Evolutionary conservation across 2,329 filamentous ascomycete species (phyloP).

Genomic region (Fusarium ambrosium): DNA sequence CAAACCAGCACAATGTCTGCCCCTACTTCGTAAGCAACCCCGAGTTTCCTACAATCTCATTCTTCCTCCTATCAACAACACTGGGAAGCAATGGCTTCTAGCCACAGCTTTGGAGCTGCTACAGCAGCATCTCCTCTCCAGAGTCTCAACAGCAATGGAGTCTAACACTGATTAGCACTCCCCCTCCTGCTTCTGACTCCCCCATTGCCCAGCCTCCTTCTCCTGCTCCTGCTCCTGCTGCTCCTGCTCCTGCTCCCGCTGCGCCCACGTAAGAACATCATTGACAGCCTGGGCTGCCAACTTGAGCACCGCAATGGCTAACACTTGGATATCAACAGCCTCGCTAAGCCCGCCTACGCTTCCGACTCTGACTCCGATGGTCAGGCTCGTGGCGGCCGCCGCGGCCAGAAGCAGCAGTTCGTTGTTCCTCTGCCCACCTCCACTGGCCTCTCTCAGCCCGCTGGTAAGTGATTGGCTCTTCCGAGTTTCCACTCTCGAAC

Average conservation of each 20-base stretch:
- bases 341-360: constrained; percentile 49
- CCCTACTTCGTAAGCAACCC: constrained; percentile 43
- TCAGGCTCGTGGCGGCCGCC: constrained; percentile 49
- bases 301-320: constrained; percentile 18
- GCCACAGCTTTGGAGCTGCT: constrained; percentile 19
- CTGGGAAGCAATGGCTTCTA: not conserved
- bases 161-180: constrained; percentile 44
- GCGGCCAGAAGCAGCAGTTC: constrained; percentile 45
- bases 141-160: constrained; percentile 20
- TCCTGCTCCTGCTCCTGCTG: constrained; percentile 24
- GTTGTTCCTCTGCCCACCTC: constrained; percentile 49
- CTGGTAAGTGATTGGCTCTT: constrained; percentile 35
- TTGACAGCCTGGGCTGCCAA: not conserved
- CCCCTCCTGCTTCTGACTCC: constrained; percentile 37
- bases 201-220: constrained; percentile 40
- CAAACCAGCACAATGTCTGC: constrained; percentile 46
- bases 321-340: constrained; percentile 26
- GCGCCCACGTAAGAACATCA: constrained; percentile 36
- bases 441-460: constrained; percentile 54
- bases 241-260: constrained; percentile 34
- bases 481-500: not conserved
- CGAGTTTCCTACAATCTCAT: not conserved
- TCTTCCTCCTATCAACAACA: not conserved
- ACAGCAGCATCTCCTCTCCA: constrained; percentile 9
- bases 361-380: constrained; percentile 50